phyloP scores from a whole-genome alignment of 805 yeast genomes.

The Candida sithepensis region DNA sequence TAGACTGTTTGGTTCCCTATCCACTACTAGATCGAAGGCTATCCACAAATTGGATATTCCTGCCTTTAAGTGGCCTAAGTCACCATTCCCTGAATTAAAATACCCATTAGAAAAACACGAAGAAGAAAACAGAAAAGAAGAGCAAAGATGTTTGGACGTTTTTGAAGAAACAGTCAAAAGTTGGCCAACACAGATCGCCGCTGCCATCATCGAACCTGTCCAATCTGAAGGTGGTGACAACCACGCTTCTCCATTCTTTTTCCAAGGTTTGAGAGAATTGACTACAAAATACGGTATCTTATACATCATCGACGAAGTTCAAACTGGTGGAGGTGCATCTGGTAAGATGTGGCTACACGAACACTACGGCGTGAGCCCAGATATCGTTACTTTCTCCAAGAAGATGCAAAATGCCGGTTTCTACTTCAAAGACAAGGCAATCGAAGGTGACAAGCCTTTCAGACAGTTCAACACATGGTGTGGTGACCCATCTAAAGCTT shows the following conservation, averaged over 20 bases:
- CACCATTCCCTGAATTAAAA: conserved; percentile 71
- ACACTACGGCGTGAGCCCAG: conserved; percentile 61
- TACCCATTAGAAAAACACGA: conserved; percentile 75
- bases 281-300: conserved; percentile 55
- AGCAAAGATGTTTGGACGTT: conserved; percentile 41
- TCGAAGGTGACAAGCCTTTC: conserved; percentile 58
- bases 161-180: conserved; percentile 38
- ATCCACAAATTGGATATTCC: conserved; percentile 57
- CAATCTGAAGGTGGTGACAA: conserved; percentile 79
- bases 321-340: conserved; percentile 71
- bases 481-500: conserved; percentile 69
- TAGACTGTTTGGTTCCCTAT: conserved; percentile 51
- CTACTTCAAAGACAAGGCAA: conserved; percentile 55
- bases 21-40: conserved; percentile 55
- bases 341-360: conserved; percentile 76
- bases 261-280: conserved; percentile 59
- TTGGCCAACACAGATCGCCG: conserved; percentile 46
- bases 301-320: conserved; percentile 69
- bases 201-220: conserved; percentile 55
- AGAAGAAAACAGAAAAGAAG: conserved; percentile 48
- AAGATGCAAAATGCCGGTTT: conserved; percentile 74
- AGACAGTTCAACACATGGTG: conserved; percentile 80
- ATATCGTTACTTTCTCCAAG: conserved; percentile 67
- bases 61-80: conserved; percentile 57
- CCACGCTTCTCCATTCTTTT: conserved; percentile 59